These are phyloP conservation scores for Paraphaeosphaeria sporulosa DNA, from an alignment of 2,329 filamentous ascomycete genomes.

Conservation along the genomic window DNA sequence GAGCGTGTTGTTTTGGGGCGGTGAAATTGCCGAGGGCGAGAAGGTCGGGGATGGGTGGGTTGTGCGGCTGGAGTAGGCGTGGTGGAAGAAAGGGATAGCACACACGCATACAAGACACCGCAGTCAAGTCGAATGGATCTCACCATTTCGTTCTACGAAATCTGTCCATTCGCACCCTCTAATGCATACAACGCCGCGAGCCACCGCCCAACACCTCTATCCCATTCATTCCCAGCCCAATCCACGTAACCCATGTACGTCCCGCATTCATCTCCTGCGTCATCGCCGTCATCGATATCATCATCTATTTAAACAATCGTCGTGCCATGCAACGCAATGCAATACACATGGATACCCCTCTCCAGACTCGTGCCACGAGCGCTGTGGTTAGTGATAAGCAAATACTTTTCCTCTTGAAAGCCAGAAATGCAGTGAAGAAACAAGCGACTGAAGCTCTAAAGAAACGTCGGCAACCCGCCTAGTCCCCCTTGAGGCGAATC, in stretches of 20 bases:
- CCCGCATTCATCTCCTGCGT: background rate
- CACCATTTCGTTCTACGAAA: background rate
- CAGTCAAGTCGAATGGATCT: background rate
- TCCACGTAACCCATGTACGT: conserved; percentile 3
- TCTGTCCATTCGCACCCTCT: conserved; percentile 1
- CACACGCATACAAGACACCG: background rate
- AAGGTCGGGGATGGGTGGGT: conserved; percentile 56
- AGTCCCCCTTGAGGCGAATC: conserved; percentile 23
- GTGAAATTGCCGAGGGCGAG: conserved; percentile 53
- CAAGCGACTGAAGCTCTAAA: background rate
- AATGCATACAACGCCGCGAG: conserved; percentile 6
- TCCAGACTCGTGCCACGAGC: background rate
- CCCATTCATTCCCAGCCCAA: background rate
- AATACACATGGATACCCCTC: background rate
- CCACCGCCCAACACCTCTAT: background rate
- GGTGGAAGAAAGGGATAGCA: no score
- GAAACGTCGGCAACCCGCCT: background rate
- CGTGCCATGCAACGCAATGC: conserved; percentile 1
- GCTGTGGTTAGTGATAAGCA: background rate
- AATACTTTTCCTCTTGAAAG: conserved; percentile 4
- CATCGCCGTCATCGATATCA: background rate
- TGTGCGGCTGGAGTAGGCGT: conserved; percentile 44
- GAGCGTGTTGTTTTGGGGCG: conserved; percentile 53
- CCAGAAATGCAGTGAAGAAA: background rate
- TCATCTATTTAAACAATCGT: conserved; percentile 5